A percentile compares a stretch with the other conserved stretches of the same genome.
These are phyloP conservation scores for Coemansia asiatica DNA, from an alignment of 192 early-diverging fungal genomes.

Conservation along the genomic window DNA sequence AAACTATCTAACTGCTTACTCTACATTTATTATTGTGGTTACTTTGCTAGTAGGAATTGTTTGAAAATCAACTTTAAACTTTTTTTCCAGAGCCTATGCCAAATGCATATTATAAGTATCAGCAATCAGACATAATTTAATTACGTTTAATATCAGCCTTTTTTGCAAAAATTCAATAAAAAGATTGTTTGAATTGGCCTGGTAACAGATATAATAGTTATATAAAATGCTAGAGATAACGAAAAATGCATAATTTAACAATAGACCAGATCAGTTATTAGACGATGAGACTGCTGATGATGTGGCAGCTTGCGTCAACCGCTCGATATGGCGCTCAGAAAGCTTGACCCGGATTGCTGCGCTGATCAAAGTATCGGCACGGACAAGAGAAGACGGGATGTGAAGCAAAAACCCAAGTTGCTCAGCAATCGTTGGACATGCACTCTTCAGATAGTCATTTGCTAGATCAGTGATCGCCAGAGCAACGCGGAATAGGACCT, in stretches of 20 bases:
- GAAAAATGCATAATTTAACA: background rate
- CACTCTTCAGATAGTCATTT: slow-evolving; percentile 64
- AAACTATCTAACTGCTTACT: too few relatives aligned
- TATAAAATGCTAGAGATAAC: too few relatives aligned
- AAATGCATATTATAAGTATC: too few relatives aligned
- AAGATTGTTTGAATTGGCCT: too few relatives aligned
- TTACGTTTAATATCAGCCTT: too few relatives aligned
- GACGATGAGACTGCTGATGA: background rate
- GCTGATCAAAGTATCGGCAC: slow-evolving; percentile 63
- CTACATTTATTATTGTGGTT: too few relatives aligned
- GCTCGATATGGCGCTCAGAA: slow-evolving; percentile 57
- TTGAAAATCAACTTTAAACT: too few relatives aligned
- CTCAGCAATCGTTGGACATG: slow-evolving; percentile 77
- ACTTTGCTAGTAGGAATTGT: too few relatives aligned
- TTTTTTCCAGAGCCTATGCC: too few relatives aligned
- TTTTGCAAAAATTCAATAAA: too few relatives aligned
- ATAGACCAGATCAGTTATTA: background rate
- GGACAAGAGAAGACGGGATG: slow-evolving; percentile 61
- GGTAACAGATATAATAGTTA: too few relatives aligned
- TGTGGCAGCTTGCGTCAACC: slow-evolving; percentile 34
- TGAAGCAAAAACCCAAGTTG: slow-evolving; percentile 74
- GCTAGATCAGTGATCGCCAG: slow-evolving; percentile 71
- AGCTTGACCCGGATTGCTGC: slow-evolving; percentile 71
- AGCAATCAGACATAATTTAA: too few relatives aligned
- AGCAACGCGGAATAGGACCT: slow-evolving; percentile 80